Evolutionary conservation across 1,139 yeast species (phyloP).

Genomic region (Saccharomycopsis phalli): DNA sequence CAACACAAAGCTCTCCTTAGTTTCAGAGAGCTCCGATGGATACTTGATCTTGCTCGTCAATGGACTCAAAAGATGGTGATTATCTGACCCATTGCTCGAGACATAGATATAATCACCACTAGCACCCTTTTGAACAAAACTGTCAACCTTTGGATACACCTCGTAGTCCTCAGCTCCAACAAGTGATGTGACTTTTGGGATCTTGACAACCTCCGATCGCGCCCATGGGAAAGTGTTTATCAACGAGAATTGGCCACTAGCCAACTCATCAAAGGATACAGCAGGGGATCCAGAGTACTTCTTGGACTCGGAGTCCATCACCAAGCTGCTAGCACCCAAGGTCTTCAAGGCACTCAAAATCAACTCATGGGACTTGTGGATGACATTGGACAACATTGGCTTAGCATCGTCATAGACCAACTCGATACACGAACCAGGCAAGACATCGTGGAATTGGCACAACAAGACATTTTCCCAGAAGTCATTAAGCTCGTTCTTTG

Average conservation of each 20-base stretch:
- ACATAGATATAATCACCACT: conserved; percentile 23
- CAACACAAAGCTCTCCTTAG: conserved; percentile 33
- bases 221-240: conserved; percentile 66
- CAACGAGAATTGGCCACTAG: conserved; percentile 24
- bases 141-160: conserved; percentile 17
- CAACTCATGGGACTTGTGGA: conserved; percentile 44
- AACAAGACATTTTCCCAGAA: conserved; percentile 85
- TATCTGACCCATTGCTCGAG: background rate
- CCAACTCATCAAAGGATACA: conserved; percentile 19
- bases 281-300: conserved; percentile 16
- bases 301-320: conserved; percentile 22
- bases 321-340: conserved; percentile 27
- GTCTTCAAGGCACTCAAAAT: conserved; percentile 43
- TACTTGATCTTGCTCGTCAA: conserved; percentile 26
- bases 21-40: conserved; percentile 40
- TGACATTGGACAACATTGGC: conserved; percentile 58
- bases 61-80: conserved; percentile 19
- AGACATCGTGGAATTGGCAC: conserved; percentile 93
- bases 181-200: conserved; percentile 24
- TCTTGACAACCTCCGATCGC: conserved; percentile 44
- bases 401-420: conserved; percentile 94
- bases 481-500: conserved; percentile 52
- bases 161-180: conserved; percentile 1
- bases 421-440: conserved; percentile 94
- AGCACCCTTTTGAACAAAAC: conserved; percentile 20